Evolutionary conservation across 2,329 filamentous ascomycete genomes (phyloP).

Genomic region (Sporothrix protearum): DNA sequence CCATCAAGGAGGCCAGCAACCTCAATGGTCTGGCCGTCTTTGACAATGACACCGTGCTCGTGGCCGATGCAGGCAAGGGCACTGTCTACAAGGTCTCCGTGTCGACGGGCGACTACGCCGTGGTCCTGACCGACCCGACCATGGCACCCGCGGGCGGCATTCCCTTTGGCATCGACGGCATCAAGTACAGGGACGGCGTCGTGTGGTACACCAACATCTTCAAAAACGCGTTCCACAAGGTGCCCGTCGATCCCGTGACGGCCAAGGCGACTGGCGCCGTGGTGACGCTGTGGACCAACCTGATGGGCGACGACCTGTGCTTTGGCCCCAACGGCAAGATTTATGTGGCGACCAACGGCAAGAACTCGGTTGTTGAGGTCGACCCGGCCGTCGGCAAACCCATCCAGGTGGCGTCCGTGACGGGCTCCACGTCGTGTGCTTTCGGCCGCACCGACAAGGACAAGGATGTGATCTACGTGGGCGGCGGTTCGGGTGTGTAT

Average conservation of each 20-base stretch:
- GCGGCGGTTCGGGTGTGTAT: conserved; percentile 33
- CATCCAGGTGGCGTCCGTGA: conserved; percentile 31
- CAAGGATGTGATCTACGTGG: conserved; percentile 34
- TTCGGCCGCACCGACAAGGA: conserved; percentile 35
- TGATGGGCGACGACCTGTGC: conserved; percentile 37
- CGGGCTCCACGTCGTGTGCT: conserved; percentile 34
- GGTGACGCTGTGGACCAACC: conserved; percentile 34
- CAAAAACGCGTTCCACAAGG: conserved; percentile 37
- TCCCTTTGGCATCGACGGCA: conserved; percentile 37
- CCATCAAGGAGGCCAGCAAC: conserved; percentile 34
- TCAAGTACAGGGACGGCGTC: conserved; percentile 33
- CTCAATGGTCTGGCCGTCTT: conserved; percentile 36
- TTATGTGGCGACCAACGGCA: conserved; percentile 35
- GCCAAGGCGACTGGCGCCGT: conserved; percentile 32
- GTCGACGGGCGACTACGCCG: conserved; percentile 31
- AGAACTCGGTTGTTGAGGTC: conserved; percentile 35
- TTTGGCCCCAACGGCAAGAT: conserved; percentile 35
- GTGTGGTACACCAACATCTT: conserved; percentile 39
- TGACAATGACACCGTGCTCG: conserved; percentile 34
- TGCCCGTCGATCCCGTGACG: conserved; percentile 32
- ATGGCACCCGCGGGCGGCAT: conserved; percentile 35
- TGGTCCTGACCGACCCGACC: conserved; percentile 32
- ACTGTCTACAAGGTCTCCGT: conserved; percentile 33
- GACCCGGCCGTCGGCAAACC: conserved; percentile 33
- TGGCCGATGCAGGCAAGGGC: conserved; percentile 35